These are phyloP conservation scores for Fistulifera solaris DNA, from an alignment of 108 stramenopile species.

Conservation along the genomic window DNA sequence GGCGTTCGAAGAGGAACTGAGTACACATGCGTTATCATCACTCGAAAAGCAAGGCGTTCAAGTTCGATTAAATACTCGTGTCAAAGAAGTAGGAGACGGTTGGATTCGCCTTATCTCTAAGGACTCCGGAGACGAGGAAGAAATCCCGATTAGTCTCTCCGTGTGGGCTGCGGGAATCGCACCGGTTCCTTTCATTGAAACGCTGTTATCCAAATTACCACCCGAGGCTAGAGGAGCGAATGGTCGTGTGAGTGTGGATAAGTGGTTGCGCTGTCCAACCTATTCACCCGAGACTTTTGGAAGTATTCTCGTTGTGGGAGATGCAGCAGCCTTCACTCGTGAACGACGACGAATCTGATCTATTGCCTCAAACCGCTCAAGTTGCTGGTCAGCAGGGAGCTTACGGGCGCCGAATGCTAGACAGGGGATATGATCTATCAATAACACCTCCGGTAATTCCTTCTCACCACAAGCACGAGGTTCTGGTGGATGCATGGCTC, in stretches of 20 bases:
- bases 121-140: conserved; percentile 23
- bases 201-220: conserved; percentile 40
- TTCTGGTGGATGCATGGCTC: conserved; percentile 28
- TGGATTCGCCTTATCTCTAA: conserved; percentile 21
- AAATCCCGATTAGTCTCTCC: conserved; percentile 32
- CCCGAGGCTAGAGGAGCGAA: conserved; percentile 18
- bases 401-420: conserved; percentile 50
- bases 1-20: conserved; percentile 44
- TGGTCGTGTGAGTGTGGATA: conserved; percentile 56
- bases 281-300: conserved; percentile 24
- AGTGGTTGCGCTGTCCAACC: conserved; percentile 45
- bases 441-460: conserved; percentile 28
- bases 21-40: conserved; percentile 27
- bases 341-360: conserved; percentile 11
- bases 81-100: conserved; percentile 37
- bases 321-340: conserved; percentile 44
- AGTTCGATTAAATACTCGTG: conserved; percentile 43
- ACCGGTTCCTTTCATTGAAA: conserved; percentile 45
- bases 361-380: conserved; percentile 68
- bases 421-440: conserved; percentile 46
- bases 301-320: conserved; percentile 49
- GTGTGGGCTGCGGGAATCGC: conserved; percentile 62
- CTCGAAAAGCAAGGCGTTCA: conserved; percentile 42
- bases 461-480: neutral
- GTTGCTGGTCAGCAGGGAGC: conserved; percentile 79